Percentiles rank a stretch among this genome's conserved stretches.
Evolutionary conservation across 805 yeast species (phyloP).

Genomic region (Candida maesae): DNA sequence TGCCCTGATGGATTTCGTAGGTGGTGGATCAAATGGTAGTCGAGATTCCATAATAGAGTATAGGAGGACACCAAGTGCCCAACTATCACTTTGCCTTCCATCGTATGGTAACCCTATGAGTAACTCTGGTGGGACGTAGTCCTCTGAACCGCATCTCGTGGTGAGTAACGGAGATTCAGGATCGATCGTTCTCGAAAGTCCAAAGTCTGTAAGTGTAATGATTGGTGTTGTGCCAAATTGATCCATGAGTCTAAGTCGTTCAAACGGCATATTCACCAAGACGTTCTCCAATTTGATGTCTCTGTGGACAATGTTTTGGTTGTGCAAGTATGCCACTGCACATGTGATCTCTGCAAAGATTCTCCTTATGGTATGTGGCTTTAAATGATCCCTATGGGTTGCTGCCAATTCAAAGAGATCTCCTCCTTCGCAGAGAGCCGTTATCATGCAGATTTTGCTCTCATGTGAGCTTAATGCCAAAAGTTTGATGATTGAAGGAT

Average conservation of each 20-base stretch:
- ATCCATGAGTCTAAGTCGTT: slow-evolving; percentile 24
- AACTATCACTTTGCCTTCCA: slow-evolving; percentile 86
- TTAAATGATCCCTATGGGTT: slow-evolving; percentile 37
- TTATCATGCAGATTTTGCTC: slow-evolving; percentile 44
- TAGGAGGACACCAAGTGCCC: slow-evolving; percentile 93
- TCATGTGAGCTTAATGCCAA: slow-evolving; percentile 40
- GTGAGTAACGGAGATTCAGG: slow-evolving; percentile 60
- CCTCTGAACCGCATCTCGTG: slow-evolving; percentile 95
- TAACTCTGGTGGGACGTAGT: slow-evolving; percentile 92
- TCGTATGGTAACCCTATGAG: slow-evolving; percentile 88
- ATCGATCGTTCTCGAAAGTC: slow-evolving; percentile 70
- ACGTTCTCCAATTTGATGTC: slow-evolving; percentile 90
- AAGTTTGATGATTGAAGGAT: slow-evolving; percentile 68
- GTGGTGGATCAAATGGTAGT: slow-evolving; percentile 89
- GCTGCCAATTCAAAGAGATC: slow-evolving; percentile 69
- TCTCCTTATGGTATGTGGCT: slow-evolving; percentile 49
- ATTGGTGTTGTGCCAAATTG: slow-evolving; percentile 31
- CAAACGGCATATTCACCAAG: slow-evolving; percentile 41
- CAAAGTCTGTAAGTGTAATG: slow-evolving; percentile 80
- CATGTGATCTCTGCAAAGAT: slow-evolving; percentile 66
- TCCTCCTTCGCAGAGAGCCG: slow-evolving; percentile 82
- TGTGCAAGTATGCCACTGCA: slow-evolving; percentile 73
- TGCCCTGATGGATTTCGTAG: slow-evolving; percentile 42
- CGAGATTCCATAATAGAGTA: slow-evolving; percentile 82
- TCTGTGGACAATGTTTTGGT: slow-evolving; percentile 70